A percentile compares a stretch with the other conserved stretches of the same genome.
phyloP scores from a whole-genome alignment of 306 rosid species.

The Vigna unguiculata region DNA sequence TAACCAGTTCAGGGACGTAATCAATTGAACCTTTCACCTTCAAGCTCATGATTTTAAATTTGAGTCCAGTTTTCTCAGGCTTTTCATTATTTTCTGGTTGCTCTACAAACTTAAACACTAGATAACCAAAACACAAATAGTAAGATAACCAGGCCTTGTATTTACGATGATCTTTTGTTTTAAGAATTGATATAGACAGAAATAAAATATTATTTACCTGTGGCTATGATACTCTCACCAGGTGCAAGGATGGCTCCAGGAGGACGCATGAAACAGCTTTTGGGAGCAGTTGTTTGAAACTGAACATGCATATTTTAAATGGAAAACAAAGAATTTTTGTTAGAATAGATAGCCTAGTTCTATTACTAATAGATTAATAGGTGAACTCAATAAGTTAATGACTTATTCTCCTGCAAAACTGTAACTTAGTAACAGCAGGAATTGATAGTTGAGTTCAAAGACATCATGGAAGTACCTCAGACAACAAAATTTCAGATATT shows the following conservation, averaged over 20 bases:
- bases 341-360: slow-evolving; percentile 28
- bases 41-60: slow-evolving; percentile 99
- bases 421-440: slow-evolving; percentile 35
- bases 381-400: background rate
- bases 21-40: slow-evolving; percentile 93
- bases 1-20: slow-evolving; percentile 94
- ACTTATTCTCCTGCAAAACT: slow-evolving; percentile 22
- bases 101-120: slow-evolving; percentile 98
- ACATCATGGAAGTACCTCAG: slow-evolving; percentile 4
- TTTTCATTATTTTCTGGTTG: slow-evolving; percentile 91
- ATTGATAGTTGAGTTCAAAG: slow-evolving; percentile 13
- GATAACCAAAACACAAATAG: slow-evolving; percentile 40
- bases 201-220: slow-evolving; percentile 63
- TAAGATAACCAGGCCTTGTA: slow-evolving; percentile 12
- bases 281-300: slow-evolving; percentile 99
- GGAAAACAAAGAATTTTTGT: slow-evolving; percentile 40
- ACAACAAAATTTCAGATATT: background rate
- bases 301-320: slow-evolving; percentile 36
- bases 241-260: slow-evolving; percentile 97
- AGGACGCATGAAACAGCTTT: slow-evolving; percentile 99
- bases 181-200: slow-evolving; percentile 10
- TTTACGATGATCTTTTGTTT: background rate
- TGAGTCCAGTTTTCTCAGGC: slow-evolving; percentile 82
- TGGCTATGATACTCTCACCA: slow-evolving; percentile 95
- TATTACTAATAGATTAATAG: background rate